Evolutionary conservation across 768 basidiomycete species (phyloP).

Genomic region (Amanita rubescens): DNA sequence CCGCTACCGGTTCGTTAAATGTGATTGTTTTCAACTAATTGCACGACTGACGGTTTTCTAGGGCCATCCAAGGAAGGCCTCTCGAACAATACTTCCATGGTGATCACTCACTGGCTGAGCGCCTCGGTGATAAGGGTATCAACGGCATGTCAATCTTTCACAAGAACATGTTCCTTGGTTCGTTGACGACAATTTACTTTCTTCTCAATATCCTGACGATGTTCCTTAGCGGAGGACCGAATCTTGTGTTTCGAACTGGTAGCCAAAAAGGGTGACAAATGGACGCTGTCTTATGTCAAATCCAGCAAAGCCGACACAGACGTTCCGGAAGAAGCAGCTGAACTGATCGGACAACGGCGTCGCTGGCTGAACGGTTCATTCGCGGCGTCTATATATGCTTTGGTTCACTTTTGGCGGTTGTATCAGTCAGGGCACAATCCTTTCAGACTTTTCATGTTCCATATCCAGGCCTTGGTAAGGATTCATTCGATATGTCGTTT

Average conservation of each 20-base stretch:
- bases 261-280: conserved; percentile 78
- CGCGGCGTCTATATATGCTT: conserved; percentile 83
- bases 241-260: conserved; percentile 97
- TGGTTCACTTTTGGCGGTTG: conserved; percentile 66
- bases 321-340: conserved; percentile 83
- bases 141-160: conserved; percentile 97
- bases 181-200: conserved; percentile 4
- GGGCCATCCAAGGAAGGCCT: conserved; percentile 83
- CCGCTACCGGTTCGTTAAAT: conserved; percentile 49
- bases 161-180: conserved; percentile 67
- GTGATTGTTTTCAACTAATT: neutral
- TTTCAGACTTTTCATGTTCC: conserved; percentile 86
- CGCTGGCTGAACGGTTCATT: conserved; percentile 98
- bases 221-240: conserved; percentile 72
- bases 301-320: conserved; percentile 94
- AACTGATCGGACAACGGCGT: conserved; percentile 91
- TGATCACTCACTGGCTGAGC: conserved; percentile 87
- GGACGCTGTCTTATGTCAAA: conserved; percentile 89
- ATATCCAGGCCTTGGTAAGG: conserved; percentile 82
- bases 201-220: neutral
- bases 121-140: conserved; percentile 89
- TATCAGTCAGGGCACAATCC: conserved; percentile 2
- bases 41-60: neutral
- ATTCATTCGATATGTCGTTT: neutral
- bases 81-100: conserved; percentile 83